Percentiles rank a stretch among this genome's conserved stretches.
These are phyloP conservation scores for Pseudoneurospora amorphoporcata DNA, from an alignment of 495 filamentous ascomycete species.

Conservation along the genomic window DNA sequence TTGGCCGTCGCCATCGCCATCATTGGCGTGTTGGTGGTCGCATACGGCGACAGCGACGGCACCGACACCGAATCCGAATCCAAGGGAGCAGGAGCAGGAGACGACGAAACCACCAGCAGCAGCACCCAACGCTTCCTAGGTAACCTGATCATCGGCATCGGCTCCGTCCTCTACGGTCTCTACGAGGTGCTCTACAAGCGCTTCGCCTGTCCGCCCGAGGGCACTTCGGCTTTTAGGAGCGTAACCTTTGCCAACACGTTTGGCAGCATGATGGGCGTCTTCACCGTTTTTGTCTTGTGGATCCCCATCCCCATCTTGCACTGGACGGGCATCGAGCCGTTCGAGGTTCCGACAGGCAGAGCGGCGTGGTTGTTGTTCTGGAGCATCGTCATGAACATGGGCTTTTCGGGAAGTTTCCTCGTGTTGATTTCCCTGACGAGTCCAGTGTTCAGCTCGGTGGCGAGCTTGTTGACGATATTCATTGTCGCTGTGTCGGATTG, in stretches of 20 bases:
- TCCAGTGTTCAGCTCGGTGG: slow-evolving; percentile 84
- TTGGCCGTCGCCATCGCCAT: slow-evolving; percentile 79
- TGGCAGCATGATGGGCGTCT: slow-evolving; percentile 71
- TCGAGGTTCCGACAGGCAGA: slow-evolving; percentile 67
- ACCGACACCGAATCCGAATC: slow-evolving; percentile 33
- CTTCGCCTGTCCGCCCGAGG: slow-evolving; percentile 84
- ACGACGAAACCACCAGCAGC: slow-evolving; percentile 22
- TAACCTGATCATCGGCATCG: slow-evolving; percentile 87
- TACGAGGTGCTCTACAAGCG: slow-evolving; percentile 97
- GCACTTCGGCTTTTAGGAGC: slow-evolving; percentile 63
- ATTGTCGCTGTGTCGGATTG: slow-evolving; percentile 88
- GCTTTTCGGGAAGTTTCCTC: slow-evolving; percentile 86
- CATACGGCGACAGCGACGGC: slow-evolving; percentile 61
- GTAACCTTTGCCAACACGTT: slow-evolving; percentile 92
- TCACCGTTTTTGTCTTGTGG: slow-evolving; percentile 84
- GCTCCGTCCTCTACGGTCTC: slow-evolving; percentile 86
- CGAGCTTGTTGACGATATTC: slow-evolving; percentile 90
- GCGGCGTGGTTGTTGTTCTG: slow-evolving; percentile 70
- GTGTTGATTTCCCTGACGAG: slow-evolving; percentile 86
- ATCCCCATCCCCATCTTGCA: slow-evolving; percentile 83
- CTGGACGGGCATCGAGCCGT: slow-evolving; percentile 62
- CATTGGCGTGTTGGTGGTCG: slow-evolving; percentile 78
- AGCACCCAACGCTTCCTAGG: slow-evolving; percentile 47
- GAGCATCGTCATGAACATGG: slow-evolving; percentile 74
- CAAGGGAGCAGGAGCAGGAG: slow-evolving; percentile 15